Conservation (phyloP, 1,284 basidiomycete genomes). For the Trichosporon ovoides region DNA sequence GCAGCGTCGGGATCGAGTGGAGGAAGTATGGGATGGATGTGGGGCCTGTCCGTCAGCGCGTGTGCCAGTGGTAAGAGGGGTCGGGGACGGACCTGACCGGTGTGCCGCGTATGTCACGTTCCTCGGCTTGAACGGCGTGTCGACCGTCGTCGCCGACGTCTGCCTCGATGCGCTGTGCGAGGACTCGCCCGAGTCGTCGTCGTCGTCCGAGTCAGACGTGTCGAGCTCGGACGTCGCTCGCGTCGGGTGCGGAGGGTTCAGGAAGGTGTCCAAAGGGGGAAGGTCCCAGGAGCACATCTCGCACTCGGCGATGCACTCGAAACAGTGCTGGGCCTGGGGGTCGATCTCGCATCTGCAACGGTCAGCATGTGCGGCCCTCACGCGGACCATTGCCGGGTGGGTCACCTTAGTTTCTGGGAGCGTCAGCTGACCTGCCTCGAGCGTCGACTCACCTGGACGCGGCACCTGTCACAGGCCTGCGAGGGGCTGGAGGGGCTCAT, state of each 20-base stretch:
- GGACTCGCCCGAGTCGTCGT: background rate
- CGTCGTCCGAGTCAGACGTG: too few relatives aligned
- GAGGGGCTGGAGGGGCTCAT: too few relatives aligned
- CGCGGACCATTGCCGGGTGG: too few relatives aligned
- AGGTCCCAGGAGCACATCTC: slow-evolving; percentile 3
- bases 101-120: background rate
- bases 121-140: background rate
- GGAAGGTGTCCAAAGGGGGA: background rate
- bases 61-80: too few relatives aligned
- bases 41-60: slow-evolving; percentile 25
- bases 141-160: background rate
- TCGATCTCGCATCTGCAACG: slow-evolving; percentile 12
- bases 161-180: slow-evolving; percentile 10
- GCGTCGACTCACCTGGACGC: too few relatives aligned
- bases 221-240: too few relatives aligned
- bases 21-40: slow-evolving; percentile 29
- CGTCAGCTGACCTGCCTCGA: too few relatives aligned
- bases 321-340: slow-evolving; percentile 17
- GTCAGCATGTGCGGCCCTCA: background rate
- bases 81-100: slow-evolving; percentile 23
- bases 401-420: background rate
- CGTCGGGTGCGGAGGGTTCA: background rate
- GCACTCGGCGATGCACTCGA: slow-evolving; percentile 16
- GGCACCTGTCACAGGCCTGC: too few relatives aligned
- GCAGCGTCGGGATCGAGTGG: slow-evolving; percentile 30